phyloP scores from a whole-genome alignment of 192 early-diverging fungal species.

The Gonapodya prolifera region DNA sequence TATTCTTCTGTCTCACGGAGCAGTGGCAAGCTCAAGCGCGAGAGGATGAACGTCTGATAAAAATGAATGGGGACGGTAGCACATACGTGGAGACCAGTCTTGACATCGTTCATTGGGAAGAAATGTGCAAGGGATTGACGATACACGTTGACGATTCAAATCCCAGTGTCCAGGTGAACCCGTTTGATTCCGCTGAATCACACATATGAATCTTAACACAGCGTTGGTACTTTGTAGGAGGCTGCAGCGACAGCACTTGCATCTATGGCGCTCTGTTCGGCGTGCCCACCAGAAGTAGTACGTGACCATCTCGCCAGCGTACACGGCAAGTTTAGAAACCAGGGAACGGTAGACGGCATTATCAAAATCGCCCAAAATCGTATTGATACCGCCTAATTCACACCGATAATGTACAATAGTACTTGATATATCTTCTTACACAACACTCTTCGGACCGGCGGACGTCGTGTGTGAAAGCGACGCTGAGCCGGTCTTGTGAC shows the following conservation, averaged over 20 bases:
- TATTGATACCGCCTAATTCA: too few relatives aligned
- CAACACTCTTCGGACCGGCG: too few relatives aligned
- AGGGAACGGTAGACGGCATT: neutral
- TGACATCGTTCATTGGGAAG: constrained; percentile 33
- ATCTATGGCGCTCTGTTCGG: neutral
- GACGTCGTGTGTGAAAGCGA: too few relatives aligned
- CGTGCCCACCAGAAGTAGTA: neutral
- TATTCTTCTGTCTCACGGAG: constrained; percentile 17
- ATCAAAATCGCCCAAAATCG: neutral
- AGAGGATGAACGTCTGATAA: constrained; percentile 7
- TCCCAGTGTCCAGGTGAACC: constrained; percentile 22
- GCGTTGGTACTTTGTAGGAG: too few relatives aligned
- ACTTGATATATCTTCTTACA: too few relatives aligned
- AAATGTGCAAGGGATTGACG: constrained; percentile 32
- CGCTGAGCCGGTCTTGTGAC: too few relatives aligned
- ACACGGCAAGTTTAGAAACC: neutral
- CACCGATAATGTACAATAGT: too few relatives aligned
- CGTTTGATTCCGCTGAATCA: too few relatives aligned
- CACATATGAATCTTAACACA: too few relatives aligned
- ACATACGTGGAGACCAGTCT: constrained; percentile 24
- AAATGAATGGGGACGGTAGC: constrained; percentile 10
- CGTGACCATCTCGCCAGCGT: neutral
- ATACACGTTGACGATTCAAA: constrained; percentile 49
- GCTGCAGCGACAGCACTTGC: neutral
- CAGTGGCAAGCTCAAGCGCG: constrained; percentile 8